Conservation (phyloP, 306 rosid genomes). For the Vigna hirtella region DNA sequence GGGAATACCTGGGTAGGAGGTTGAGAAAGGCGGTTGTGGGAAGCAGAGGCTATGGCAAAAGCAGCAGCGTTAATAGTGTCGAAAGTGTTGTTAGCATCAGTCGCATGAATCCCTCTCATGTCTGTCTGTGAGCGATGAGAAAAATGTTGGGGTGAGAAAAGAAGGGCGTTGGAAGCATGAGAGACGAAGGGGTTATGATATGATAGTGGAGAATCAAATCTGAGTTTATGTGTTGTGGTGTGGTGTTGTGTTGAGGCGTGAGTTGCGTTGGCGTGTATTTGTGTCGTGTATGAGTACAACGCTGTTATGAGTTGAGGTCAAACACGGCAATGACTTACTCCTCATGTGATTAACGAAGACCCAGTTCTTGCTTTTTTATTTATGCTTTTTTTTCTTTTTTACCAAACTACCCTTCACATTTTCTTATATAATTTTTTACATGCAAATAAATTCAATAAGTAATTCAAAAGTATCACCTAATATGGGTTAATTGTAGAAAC, state of each 20-base stretch:
- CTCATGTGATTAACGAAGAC: constrained; percentile 57
- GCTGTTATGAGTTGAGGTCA: constrained; percentile 57
- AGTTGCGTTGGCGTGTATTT: constrained; percentile 30
- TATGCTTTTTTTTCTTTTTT: neutral
- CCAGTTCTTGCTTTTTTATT: neutral
- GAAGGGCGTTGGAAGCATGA: neutral
- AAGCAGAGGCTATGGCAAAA: constrained; percentile 72
- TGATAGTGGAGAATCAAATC: constrained; percentile 23
- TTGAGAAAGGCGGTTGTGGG: constrained; percentile 69
- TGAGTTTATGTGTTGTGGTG: neutral
- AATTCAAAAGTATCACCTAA: too few relatives aligned
- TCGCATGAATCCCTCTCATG: constrained; percentile 61
- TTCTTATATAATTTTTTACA: neutral
- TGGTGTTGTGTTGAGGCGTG: neutral
- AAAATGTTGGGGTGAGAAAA: neutral
- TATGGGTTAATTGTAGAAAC: too few relatives aligned
- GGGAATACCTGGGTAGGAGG: constrained; percentile 58
- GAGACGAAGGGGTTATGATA: constrained; percentile 18
- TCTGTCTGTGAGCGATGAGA: constrained; percentile 33
- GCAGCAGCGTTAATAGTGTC: constrained; percentile 97
- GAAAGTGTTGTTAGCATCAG: constrained; percentile 63
- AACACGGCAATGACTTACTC: constrained; percentile 86
- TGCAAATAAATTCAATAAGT: too few relatives aligned
- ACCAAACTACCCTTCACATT: constrained; percentile 13
- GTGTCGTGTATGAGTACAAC: constrained; percentile 44